Evolutionary conservation across 2,329 filamentous ascomycete genomes (phyloP).

Genomic region (Curvularia sp.): DNA sequence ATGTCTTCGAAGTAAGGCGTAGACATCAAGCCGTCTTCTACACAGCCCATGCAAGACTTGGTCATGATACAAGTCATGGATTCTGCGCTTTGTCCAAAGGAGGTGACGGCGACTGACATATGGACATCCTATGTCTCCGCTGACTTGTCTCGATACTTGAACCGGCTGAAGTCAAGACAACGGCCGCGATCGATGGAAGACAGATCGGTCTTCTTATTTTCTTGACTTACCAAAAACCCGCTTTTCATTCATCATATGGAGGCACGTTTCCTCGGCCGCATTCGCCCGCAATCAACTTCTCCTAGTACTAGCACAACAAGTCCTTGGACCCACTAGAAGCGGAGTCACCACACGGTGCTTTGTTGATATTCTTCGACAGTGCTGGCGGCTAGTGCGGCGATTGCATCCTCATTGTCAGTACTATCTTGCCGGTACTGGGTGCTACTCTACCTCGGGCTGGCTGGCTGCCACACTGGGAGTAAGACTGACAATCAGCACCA

Average conservation of each 20-base stretch:
- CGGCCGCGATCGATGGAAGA: not conserved
- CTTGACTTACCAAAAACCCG: not conserved
- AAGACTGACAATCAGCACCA: not conserved
- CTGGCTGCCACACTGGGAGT: not conserved
- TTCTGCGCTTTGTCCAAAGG: not conserved
- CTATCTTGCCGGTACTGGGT: not conserved
- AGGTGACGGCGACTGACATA: not conserved
- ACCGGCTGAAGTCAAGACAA: not conserved
- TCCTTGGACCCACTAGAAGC: not conserved
- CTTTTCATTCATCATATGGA: not conserved
- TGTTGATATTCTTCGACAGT: not conserved
- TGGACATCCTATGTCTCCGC: not conserved
- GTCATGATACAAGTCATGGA: not conserved
- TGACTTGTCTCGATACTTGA: not conserved
- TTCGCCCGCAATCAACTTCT: not conserved
- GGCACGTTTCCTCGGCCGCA: not conserved
- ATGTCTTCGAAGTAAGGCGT: conserved; percentile 1
- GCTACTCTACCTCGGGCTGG: not conserved
- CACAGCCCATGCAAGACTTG: not conserved
- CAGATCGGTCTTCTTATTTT: not conserved
- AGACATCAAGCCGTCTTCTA: conserved; percentile 1
- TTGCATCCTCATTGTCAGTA: not conserved
- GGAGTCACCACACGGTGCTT: not conserved
- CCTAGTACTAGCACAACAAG: not conserved
- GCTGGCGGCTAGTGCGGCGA: not conserved